phyloP scores from a whole-genome alignment of 345 rosid genomes.

The Moringa oleifera region DNA sequence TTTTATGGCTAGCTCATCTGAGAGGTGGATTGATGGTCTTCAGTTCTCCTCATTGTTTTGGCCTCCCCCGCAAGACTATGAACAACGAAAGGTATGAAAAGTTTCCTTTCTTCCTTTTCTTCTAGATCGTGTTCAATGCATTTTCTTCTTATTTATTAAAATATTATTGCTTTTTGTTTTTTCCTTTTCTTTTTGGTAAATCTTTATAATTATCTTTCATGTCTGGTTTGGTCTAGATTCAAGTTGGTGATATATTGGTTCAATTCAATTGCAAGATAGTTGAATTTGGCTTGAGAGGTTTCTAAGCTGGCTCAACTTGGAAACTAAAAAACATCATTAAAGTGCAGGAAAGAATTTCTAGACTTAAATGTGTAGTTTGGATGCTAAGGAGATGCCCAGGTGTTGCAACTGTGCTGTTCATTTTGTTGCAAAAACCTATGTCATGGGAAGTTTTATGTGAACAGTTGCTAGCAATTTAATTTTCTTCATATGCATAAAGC shows the following conservation, averaged over 20 bases:
- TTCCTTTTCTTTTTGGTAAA: no score
- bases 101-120: background rate
- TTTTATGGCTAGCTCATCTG: conserved; percentile 58
- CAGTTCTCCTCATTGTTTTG: conserved; percentile 80
- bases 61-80: conserved; percentile 78
- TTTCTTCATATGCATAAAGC: no score
- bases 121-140: background rate
- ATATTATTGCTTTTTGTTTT: background rate
- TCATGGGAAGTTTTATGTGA: background rate
- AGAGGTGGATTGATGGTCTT: conserved; percentile 94
- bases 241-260: background rate
- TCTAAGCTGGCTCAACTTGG: no score
- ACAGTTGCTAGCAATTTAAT: background rate
- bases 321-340: no score
- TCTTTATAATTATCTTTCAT: no score
- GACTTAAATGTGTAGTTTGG: background rate
- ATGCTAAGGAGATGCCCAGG: background rate
- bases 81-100: conserved; percentile 60
- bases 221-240: background rate
- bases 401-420: background rate
- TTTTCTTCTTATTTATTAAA: background rate
- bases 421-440: background rate
- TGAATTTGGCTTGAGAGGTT: background rate
- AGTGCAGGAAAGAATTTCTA: no score
- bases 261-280: no score